Conservation (phyloP, 192 early-diverging fungal species). For the Jimgerdemannia flammicorona region DNA sequence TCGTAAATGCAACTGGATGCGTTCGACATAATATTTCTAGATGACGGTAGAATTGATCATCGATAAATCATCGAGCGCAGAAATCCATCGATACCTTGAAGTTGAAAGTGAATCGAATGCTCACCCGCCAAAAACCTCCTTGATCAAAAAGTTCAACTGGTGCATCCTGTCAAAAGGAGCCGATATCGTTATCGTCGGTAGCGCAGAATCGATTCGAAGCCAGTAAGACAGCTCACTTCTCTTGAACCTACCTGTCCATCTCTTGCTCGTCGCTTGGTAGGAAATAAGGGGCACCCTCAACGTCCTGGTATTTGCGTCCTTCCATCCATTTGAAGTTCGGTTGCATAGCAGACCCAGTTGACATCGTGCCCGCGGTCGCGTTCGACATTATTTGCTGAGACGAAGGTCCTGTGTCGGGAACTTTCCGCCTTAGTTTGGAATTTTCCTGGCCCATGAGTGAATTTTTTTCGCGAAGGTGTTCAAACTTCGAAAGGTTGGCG, state of each 20-base stretch:
- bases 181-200: too few species aligned
- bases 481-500: too few species aligned
- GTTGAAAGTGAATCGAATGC: background rate
- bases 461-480: background rate
- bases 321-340: slow-evolving; percentile 26
- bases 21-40: background rate
- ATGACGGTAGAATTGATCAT: background rate
- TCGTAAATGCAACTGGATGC: background rate
- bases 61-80: background rate
- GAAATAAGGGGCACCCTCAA: slow-evolving; percentile 36
- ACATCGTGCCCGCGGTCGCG: background rate
- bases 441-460: background rate
- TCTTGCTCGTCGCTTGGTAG: slow-evolving; percentile 51
- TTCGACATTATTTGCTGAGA: background rate
- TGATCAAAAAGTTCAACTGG: background rate
- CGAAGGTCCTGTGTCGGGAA: background rate
- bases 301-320: slow-evolving; percentile 33
- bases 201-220: too few species aligned
- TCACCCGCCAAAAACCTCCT: background rate
- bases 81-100: background rate
- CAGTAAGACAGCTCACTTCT: background rate
- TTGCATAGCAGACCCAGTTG: background rate
- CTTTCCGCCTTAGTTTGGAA: background rate
- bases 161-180: background rate
- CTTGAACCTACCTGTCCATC: slow-evolving; percentile 22